Base-by-base conservation (phyloP, 2,329 filamentous ascomycete genomes). In the Pyrenophora seminiperda region DNA sequence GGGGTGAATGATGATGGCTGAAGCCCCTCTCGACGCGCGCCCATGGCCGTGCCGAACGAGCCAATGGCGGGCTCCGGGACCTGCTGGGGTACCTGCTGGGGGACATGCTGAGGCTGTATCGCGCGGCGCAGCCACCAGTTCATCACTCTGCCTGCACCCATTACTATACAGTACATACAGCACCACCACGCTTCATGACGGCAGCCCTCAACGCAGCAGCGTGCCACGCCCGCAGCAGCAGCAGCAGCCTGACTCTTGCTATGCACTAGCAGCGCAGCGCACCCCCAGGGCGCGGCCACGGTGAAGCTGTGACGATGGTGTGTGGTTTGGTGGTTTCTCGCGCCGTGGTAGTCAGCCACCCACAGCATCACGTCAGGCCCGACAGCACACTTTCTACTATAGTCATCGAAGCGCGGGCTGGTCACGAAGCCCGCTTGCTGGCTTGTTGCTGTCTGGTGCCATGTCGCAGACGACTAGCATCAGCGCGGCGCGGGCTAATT, bases 41-140 rank as follows among this genome's bases (percentile, higher is more conserved):
- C 18, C 45, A 43, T 41, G 39, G 44, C 39, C 49, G 17, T 19
- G n/a, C 10, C 13, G 30, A 17, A 34, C 10, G 33, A 20, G 41
- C 53, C 49, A 55, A 55, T 47, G 15, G 41, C 41, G 10, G 33
- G 13, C 9, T 5, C 39, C 50, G 46, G 50, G 31, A 43, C 22
- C 41, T 18, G 46, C 46, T 56, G 53, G 53, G 53, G 53, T n/a
- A n/a, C n/a, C n/a, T n/a, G 13, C 9, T 5, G 39, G 46, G 46
- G 50, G 31, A 43, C 22, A 41, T 18, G 46, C 46, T 56, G 53
- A 56, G 53, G 53, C 53, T 56, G 53, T 56, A 43, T 41, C 34
- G 45, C 38, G 53, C 52, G 52, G 49, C 45, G 53, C 49, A 53
- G 44, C 49, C 24, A 27, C 24, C 24, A 27, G 24, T 27, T 27